Evolutionary conservation across 2,329 filamentous ascomycete species (phyloP).

Genomic region (Pestalotiopsis sp.): DNA sequence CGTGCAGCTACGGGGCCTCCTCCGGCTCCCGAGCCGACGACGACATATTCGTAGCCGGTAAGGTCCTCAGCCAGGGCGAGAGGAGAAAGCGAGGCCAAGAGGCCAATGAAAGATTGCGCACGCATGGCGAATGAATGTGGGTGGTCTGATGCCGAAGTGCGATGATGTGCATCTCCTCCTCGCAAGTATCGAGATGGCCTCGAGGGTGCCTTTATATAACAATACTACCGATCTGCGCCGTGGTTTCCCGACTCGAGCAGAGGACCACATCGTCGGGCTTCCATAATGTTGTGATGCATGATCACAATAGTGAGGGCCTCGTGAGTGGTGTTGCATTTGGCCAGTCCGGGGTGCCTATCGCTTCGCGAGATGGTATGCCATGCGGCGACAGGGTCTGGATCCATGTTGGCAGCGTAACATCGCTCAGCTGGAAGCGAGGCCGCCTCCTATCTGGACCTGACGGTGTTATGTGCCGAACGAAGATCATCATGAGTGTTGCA

Average conservation of each 20-base stretch:
- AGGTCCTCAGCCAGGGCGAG: background rate
- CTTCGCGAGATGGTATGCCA: background rate
- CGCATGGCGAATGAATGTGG: background rate
- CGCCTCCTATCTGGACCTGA: background rate
- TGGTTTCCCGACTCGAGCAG: background rate
- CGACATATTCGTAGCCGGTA: conserved; percentile 59
- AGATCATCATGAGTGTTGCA: background rate
- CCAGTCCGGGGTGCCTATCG: background rate
- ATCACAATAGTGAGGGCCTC: background rate
- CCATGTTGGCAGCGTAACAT: background rate
- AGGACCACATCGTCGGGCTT: background rate
- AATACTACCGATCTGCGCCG: background rate
- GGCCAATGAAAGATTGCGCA: background rate
- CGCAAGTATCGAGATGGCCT: background rate
- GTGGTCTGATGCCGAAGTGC: background rate
- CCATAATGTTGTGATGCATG: background rate
- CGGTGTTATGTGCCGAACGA: background rate
- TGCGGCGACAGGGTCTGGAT: background rate
- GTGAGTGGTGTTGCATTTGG: background rate
- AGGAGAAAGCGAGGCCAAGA: background rate
- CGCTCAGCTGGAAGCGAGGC: background rate
- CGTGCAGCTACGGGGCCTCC: conserved; percentile 61
- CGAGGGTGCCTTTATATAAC: background rate
- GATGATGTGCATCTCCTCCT: background rate
- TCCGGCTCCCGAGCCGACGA: conserved; percentile 64